These are phyloP conservation scores for Leucosporidium creatinivorum DNA, from an alignment of 768 basidiomycete genomes.

Conservation along the genomic window DNA sequence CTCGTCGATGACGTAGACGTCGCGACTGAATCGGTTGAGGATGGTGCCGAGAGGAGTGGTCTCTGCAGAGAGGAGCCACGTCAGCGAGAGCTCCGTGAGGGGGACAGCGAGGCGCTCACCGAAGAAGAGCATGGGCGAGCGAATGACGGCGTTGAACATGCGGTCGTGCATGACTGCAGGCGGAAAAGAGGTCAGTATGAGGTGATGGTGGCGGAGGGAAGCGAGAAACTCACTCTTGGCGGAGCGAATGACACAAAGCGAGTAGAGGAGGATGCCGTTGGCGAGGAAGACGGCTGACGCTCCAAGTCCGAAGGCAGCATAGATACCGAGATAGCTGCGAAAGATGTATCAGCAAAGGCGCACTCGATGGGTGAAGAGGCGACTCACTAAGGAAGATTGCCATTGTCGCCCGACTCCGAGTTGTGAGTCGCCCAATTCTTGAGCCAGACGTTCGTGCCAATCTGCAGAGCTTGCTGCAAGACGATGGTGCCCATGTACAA, in stretches of 20 bases:
- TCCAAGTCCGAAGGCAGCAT: conserved; percentile 15
- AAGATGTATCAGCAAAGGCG: not conserved
- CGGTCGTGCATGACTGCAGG: conserved; percentile 8
- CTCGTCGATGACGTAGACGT: conserved; percentile 62
- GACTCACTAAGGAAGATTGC: conserved; percentile 26
- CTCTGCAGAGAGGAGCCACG: not conserved
- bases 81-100: not conserved
- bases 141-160: conserved; percentile 61
- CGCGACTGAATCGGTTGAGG: conserved; percentile 83
- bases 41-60: conserved; percentile 42
- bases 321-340: not conserved
- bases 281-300: conserved; percentile 26
- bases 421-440: conserved; percentile 35
- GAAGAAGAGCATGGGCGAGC: conserved; percentile 44
- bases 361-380: not conserved
- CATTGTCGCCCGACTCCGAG: conserved; percentile 27
- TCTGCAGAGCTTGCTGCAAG: conserved; percentile 40
- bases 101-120: not conserved
- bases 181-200: not conserved
- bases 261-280: conserved; percentile 36
- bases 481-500: conserved; percentile 42
- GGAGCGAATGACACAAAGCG: conserved; percentile 34
- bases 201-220: not conserved
- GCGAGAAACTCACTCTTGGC: conserved; percentile 18
- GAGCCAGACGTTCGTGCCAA: conserved; percentile 37